Percentiles rank a stretch among this genome's conserved stretches.
These are phyloP conservation scores for Pseudogymnoascus sp. DNA, from an alignment of 2,329 filamentous ascomycete genomes.

Conservation along the genomic window DNA sequence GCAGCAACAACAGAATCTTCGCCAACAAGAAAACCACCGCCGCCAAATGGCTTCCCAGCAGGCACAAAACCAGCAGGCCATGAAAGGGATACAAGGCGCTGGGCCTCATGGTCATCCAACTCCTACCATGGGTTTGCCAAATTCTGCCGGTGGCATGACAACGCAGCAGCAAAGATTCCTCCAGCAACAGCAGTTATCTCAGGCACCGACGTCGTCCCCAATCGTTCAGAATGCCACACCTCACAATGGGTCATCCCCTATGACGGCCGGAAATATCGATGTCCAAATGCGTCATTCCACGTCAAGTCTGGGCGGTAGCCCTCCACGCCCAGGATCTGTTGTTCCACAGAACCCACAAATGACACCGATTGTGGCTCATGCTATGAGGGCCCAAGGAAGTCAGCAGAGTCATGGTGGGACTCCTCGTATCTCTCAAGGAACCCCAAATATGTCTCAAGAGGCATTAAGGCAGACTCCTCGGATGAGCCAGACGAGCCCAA, in stretches of 20 bases:
- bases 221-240: constrained; percentile 55
- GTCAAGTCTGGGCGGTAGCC: constrained; percentile 61
- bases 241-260: constrained; percentile 57
- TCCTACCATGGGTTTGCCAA: constrained; percentile 28
- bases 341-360: constrained; percentile 48
- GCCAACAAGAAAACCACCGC: constrained; percentile 28
- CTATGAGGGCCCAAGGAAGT: constrained; percentile 56
- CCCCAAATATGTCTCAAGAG: constrained; percentile 50
- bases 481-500: constrained; percentile 54
- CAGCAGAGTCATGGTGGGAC: constrained; percentile 61
- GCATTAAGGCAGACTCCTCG: constrained; percentile 44
- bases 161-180: constrained; percentile 28
- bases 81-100: constrained; percentile 31
- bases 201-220: constrained; percentile 61
- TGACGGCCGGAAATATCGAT: constrained; percentile 40
- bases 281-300: constrained; percentile 57
- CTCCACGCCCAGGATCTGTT: constrained; percentile 57
- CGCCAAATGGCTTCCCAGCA: constrained; percentile 31
- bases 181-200: constrained; percentile 42
- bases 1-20: constrained; percentile 26
- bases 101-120: constrained; percentile 38
- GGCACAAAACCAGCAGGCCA: constrained; percentile 31
- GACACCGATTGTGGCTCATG: constrained; percentile 51
- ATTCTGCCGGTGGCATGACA: constrained; percentile 28
- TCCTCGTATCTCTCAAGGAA: constrained; percentile 52